These are phyloP conservation scores for Metschnikowia gruessii DNA, from an alignment of 805 yeast species.

Conservation along the genomic window DNA sequence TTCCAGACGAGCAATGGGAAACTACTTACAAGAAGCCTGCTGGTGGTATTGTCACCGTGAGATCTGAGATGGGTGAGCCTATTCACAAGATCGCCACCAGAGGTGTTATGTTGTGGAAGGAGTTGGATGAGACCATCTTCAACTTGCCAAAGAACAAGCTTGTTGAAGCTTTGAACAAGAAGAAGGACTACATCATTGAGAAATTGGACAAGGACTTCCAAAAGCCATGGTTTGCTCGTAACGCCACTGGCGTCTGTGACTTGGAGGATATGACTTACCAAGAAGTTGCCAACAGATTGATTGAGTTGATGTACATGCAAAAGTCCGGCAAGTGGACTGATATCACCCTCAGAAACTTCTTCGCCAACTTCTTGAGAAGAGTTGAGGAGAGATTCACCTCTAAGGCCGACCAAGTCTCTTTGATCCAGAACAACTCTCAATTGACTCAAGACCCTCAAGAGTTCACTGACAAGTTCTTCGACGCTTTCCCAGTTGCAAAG, in stretches of 20 bases:
- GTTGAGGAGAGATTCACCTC: constrained; percentile 92
- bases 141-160: constrained; percentile 85
- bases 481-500: constrained; percentile 69
- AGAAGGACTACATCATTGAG: constrained; percentile 81
- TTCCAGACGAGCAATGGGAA: constrained; percentile 87
- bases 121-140: constrained; percentile 91
- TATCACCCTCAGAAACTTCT: constrained; percentile 75
- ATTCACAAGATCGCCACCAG: constrained; percentile 98
- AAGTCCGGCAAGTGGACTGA: constrained; percentile 87
- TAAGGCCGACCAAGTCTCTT: constrained; percentile 51
- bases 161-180: constrained; percentile 73
- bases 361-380: constrained; percentile 85
- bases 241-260: constrained; percentile 79
- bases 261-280: constrained; percentile 93
- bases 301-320: constrained; percentile 83
- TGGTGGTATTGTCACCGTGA: constrained; percentile 95
- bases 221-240: constrained; percentile 95
- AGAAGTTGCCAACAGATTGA: constrained; percentile 82
- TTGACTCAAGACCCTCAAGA: constrained; percentile 61
- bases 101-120: constrained; percentile 97
- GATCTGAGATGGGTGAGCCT: constrained; percentile 99
- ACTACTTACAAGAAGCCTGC: constrained; percentile 89
- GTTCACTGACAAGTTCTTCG: constrained; percentile 58
- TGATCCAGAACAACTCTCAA: constrained; percentile 69
- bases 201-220: constrained; percentile 92